Conservation (phyloP, 768 basidiomycete species). For the Xerocomellus amylosporus region DNA sequence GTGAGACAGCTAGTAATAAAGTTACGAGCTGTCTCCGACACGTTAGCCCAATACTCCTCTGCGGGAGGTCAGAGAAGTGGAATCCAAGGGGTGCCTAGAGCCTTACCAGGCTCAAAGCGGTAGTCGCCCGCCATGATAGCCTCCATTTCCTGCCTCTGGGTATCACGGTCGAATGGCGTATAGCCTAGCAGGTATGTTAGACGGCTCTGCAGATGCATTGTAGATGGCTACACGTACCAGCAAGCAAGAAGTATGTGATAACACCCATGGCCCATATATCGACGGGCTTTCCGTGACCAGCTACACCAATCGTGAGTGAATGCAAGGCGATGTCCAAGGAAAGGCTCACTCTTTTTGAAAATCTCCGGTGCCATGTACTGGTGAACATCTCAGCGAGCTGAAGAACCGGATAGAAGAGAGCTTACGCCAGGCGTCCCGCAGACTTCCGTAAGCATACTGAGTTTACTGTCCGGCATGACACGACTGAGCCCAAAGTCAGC, state of each 20-base stretch:
- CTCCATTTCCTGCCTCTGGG: conserved; percentile 86
- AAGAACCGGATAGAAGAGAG: conserved; percentile 7
- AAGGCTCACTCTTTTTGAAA: conserved; percentile 74
- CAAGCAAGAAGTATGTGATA: conserved; percentile 94
- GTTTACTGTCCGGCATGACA: conserved; percentile 87
- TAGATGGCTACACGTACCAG: conserved; percentile 37
- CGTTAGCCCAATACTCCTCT: conserved; percentile 82
- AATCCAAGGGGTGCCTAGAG: neutral
- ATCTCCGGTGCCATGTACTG: conserved; percentile 97
- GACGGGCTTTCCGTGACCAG: conserved; percentile 92
- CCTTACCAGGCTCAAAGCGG: conserved; percentile 72
- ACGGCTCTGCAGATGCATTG: neutral
- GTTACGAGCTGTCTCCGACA: conserved; percentile 76
- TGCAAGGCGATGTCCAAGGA: neutral
- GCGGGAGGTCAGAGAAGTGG: conserved; percentile 16
- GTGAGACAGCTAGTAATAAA: conserved; percentile 86
- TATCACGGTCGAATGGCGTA: conserved; percentile 96
- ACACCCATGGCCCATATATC: conserved; percentile 99
- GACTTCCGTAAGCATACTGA: conserved; percentile 87
- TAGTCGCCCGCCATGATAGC: conserved; percentile 94
- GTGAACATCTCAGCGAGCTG: conserved; percentile 4
- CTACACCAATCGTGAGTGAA: conserved; percentile 34
- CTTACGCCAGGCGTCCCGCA: conserved; percentile 89
- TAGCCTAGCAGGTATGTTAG: conserved; percentile 50
- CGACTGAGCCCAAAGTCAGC: conserved; percentile 95